Conservation (phyloP, 257 asterid genomes). For the Echium plantagineum region DNA sequence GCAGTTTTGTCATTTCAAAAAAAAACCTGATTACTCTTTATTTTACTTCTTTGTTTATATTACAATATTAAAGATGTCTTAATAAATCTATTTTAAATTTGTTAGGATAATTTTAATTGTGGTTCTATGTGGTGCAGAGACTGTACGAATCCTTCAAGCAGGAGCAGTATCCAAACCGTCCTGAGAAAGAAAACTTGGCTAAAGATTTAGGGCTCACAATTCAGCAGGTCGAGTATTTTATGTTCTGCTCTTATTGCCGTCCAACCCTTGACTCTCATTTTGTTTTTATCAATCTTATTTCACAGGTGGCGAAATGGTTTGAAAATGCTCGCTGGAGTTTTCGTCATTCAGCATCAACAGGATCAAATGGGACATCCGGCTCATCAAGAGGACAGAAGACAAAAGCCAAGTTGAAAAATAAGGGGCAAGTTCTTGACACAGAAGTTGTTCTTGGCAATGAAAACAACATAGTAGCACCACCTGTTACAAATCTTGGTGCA, state of each 20-base stretch:
- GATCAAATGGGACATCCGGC: conserved; percentile 15
- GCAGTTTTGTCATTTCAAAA: no score
- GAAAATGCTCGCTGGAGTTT: conserved; percentile 81
- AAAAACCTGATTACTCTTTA: not conserved
- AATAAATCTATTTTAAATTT: conserved; percentile 8
- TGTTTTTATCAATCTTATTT: not conserved
- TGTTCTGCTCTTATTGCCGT: conserved; percentile 3
- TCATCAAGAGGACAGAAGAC: conserved; percentile 6
- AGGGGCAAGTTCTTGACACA: conserved; percentile 15
- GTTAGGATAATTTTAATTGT: conserved; percentile 6
- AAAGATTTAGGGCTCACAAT: conserved; percentile 53
- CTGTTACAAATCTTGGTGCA: conserved; percentile 5
- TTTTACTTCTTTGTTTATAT: not conserved
- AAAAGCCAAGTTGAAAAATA: conserved; percentile 24
- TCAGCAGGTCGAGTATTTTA: conserved; percentile 41
- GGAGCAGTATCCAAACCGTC: conserved; percentile 68
- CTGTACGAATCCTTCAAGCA: conserved; percentile 55
- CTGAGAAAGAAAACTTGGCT: conserved; percentile 54
- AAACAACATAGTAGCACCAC: not conserved
- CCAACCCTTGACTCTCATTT: not conserved
- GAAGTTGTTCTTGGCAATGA: conserved; percentile 14
- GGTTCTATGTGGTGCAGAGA: conserved; percentile 44
- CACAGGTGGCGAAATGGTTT: conserved; percentile 81
- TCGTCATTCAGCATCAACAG: conserved; percentile 40
- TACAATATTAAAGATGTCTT: not conserved